Evolutionary conservation across 1,284 basidiomycete species (phyloP).

Genomic region (Termitomyces sp.): DNA sequence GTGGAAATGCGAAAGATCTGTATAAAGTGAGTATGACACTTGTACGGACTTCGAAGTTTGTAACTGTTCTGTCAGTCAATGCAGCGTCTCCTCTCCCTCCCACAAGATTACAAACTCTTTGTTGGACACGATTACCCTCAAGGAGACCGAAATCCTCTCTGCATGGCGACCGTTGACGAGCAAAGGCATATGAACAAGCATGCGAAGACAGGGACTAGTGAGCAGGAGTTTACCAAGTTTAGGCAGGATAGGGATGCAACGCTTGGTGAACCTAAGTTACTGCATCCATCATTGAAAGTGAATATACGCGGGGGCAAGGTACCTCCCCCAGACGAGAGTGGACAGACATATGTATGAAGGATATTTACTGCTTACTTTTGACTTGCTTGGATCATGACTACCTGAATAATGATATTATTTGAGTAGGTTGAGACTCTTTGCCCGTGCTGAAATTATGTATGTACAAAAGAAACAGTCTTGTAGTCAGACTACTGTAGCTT

Average conservation of each 20-base stretch:
- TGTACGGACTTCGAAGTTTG: not conserved
- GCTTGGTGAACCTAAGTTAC: slow-evolving; percentile 30
- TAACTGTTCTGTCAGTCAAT: slow-evolving; percentile 26
- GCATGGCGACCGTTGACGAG: slow-evolving; percentile 31
- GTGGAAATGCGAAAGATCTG: slow-evolving; percentile 32
- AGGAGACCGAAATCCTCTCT: slow-evolving; percentile 23
- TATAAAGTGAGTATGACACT: slow-evolving; percentile 24
- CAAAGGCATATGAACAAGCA: slow-evolving; percentile 32
- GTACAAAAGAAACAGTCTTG: no score
- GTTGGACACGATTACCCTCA: slow-evolving; percentile 38
- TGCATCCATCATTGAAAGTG: slow-evolving; percentile 36
- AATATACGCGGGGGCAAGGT: slow-evolving; percentile 32
- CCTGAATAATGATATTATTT: not conserved
- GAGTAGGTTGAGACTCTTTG: no score
- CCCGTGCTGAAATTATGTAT: no score
- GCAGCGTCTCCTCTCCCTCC: slow-evolving; percentile 33
- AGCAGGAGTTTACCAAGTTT: slow-evolving; percentile 29
- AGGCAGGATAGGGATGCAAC: slow-evolving; percentile 29
- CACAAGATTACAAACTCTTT: slow-evolving; percentile 31
- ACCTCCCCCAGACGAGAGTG: not conserved
- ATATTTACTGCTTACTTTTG: no score
- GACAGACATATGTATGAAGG: slow-evolving; percentile 1
- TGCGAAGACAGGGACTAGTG: slow-evolving; percentile 26
- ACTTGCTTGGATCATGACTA: not conserved
- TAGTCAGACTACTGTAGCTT: no score